Conservation (phyloP, 164 flowering plant species). For the Dillenia turbinata region DNA sequence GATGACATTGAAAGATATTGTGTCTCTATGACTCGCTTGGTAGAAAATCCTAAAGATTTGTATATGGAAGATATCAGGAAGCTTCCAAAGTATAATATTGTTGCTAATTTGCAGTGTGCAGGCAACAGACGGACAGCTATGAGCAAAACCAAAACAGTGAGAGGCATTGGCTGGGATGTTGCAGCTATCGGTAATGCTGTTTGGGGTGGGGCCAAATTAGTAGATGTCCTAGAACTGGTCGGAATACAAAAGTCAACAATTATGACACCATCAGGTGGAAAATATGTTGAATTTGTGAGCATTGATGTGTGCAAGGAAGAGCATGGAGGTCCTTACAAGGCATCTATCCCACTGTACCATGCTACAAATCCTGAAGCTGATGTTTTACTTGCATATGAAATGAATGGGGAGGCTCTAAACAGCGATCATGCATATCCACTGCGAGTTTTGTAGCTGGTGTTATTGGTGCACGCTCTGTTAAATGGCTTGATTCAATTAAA, state of each 20-base stretch:
- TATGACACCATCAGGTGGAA: slow-evolving; percentile 66
- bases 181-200: slow-evolving; percentile 91
- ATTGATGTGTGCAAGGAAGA: slow-evolving; percentile 97
- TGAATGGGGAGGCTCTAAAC: slow-evolving; percentile 93
- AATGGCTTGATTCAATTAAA: slow-evolving; percentile 63
- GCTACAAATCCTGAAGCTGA: slow-evolving; percentile 93
- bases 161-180: slow-evolving; percentile 96
- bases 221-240: slow-evolving; percentile 86
- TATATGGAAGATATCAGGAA: slow-evolving; percentile 79
- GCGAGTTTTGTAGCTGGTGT: slow-evolving; percentile 75
- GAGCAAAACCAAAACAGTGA: slow-evolving; percentile 77
- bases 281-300: slow-evolving; percentile 94
- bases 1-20: slow-evolving; percentile 80
- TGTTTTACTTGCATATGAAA: slow-evolving; percentile 94
- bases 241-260: slow-evolving; percentile 63
- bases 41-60: slow-evolving; percentile 51
- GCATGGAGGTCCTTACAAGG: slow-evolving; percentile 98
- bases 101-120: slow-evolving; percentile 97
- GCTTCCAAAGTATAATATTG: slow-evolving; percentile 78
- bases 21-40: slow-evolving; percentile 57
- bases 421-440: too few relatives aligned
- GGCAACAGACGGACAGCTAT: slow-evolving; percentile 99
- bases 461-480: slow-evolving; percentile 77
- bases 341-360: slow-evolving; percentile 83
- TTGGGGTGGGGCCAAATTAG: slow-evolving; percentile 91